Evolutionary conservation across 2,329 filamentous ascomycete genomes (phyloP), one percentile per base, ranked within the genome.

Genomic region (Triangularia setosa): DNA sequence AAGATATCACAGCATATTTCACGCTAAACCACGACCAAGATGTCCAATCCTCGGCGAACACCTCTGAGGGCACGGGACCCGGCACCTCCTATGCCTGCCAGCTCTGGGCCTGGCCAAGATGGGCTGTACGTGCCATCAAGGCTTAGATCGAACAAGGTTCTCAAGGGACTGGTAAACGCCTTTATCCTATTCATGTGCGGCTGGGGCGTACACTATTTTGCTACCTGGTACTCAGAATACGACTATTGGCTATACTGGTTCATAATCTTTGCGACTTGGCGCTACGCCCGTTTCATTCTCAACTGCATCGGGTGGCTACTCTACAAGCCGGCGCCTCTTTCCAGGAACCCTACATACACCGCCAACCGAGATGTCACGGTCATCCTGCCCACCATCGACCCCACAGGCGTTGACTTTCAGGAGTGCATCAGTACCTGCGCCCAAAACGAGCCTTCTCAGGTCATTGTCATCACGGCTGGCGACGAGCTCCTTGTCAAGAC

Each of bases 301-400:
- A 77, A 83, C 68, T 59, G 79, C 1, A 25, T 80, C 1, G 77
- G 75, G 0, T 81, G 77, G 58, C 77, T 73, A 67, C 55, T 73
- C 0, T 84, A 83, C 66, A 69, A 69, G 0, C 76, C 82, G 4
- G 69, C 74, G 0, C 68, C 72, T 74, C 21, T 56, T 0, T 70
- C 67, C 0, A 25, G 18, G 0, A 69, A 72, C 2, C 78, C 80
- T 0, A 27, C 52, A 12, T 77, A 78, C 65, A 69, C 14, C 1
- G 60, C 65, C 2, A 59, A 64, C 1, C 79, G 86, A 40, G 11
- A 24, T 55, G 79, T 81, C 58, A 83, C 82, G 0, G 79, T 85
- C 21, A 75, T 87, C 55, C 70, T 87, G 2, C 82, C 84, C 0
- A 86, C 83, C 0, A 75, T 84, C 2, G 79, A 81, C 12, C 81